A percentile compares a stretch with the other conserved stretches of the same genome.
Conservation (phyloP, 345 rosid genomes). For the Linum tenue region DNA sequence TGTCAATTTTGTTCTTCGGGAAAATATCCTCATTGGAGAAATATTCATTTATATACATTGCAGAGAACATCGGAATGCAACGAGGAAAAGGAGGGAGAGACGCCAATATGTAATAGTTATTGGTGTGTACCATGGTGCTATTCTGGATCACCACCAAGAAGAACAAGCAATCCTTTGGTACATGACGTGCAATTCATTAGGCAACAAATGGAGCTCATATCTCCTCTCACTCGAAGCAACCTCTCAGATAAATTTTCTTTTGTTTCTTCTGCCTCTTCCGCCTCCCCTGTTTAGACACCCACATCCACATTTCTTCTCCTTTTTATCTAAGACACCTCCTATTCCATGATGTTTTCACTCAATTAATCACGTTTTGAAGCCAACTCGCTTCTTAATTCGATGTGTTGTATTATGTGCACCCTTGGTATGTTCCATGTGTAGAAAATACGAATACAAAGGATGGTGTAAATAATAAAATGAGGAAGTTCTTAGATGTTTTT, state of each 20-base stretch:
- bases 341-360: too few relatives aligned
- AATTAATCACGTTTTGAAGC: too few relatives aligned
- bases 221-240: constrained; percentile 48
- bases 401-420: too few relatives aligned
- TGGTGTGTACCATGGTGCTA: constrained; percentile 35
- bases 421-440: too few relatives aligned
- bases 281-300: too few relatives aligned
- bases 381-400: too few relatives aligned
- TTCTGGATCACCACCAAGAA: constrained; percentile 72
- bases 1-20: constrained; percentile 12
- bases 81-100: constrained; percentile 32
- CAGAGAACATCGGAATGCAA: background rate
- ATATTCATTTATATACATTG: background rate
- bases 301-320: too few relatives aligned
- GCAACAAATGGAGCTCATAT: constrained; percentile 55
- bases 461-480: too few relatives aligned
- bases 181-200: constrained; percentile 50
- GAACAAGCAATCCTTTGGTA: constrained; percentile 63
- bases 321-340: too few relatives aligned
- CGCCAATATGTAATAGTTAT: constrained; percentile 19
- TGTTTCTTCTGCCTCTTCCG: constrained; percentile 24
- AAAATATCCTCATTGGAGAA: constrained; percentile 4
- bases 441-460: too few relatives aligned
- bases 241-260: constrained; percentile 35
- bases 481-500: too few relatives aligned